Evolutionary conservation across 352 stramenopile species (phyloP).

Genomic region (Pythium apleroticum): DNA sequence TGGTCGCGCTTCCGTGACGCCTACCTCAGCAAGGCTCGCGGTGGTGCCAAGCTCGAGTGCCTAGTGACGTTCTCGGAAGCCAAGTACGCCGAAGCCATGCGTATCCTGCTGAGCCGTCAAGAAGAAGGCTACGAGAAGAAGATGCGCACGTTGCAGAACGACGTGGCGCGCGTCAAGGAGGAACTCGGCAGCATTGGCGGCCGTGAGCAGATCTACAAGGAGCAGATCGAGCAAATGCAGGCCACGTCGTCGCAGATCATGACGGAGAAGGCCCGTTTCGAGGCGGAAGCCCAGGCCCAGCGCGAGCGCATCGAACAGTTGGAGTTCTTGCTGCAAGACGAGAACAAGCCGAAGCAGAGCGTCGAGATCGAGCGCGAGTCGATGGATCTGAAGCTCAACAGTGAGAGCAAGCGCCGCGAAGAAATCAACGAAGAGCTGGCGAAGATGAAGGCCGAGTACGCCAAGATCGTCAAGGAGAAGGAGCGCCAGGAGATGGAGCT

Average conservation of each 20-base stretch:
- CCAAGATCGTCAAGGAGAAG: constrained; percentile 78
- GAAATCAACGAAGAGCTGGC: constrained; percentile 62
- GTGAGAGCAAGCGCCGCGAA: constrained; percentile 53
- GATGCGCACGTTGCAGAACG: constrained; percentile 67
- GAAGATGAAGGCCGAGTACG: constrained; percentile 65
- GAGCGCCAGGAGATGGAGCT: constrained; percentile 80
- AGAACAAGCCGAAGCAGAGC: constrained; percentile 61
- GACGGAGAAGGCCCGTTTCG: constrained; percentile 71
- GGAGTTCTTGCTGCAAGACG: constrained; percentile 63
- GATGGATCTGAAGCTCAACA: constrained; percentile 63
- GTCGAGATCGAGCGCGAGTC: constrained; percentile 79
- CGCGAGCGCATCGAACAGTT: constrained; percentile 67
- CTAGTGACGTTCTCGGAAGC: constrained; percentile 75
- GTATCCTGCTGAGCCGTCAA: constrained; percentile 74
- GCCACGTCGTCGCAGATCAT: constrained; percentile 68
- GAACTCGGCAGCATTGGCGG: constrained; percentile 77
- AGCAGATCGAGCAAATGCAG: constrained; percentile 88
- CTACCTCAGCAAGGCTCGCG: constrained; percentile 69
- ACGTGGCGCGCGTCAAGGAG: constrained; percentile 81
- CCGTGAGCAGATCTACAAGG: constrained; percentile 82
- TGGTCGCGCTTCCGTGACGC: constrained; percentile 72
- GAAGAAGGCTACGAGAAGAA: constrained; percentile 88
- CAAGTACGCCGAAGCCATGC: constrained; percentile 83
- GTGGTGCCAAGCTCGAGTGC: constrained; percentile 72
- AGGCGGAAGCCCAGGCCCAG: constrained; percentile 67